These are phyloP conservation scores for Aspergillus puulaauensis DNA, from an alignment of 2,329 filamentous ascomycete genomes.

Conservation along the genomic window DNA sequence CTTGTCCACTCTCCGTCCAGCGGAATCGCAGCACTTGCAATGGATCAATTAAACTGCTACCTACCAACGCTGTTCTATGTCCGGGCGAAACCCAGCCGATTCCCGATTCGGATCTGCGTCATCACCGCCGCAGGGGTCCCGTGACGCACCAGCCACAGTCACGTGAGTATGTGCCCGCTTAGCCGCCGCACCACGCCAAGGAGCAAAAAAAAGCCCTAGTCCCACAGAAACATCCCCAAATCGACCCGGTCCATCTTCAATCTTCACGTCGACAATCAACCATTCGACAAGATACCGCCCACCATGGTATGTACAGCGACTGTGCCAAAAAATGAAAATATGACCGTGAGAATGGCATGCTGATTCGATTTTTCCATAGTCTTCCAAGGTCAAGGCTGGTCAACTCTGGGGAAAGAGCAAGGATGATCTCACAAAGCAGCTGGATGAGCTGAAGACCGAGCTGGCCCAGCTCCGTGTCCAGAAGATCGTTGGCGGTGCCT, in stretches of 20 bases:
- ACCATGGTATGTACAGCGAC: slow-evolving; percentile 42
- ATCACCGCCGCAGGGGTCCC: not conserved
- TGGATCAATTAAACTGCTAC: not conserved
- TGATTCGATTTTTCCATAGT: slow-evolving; percentile 44
- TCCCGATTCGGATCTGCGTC: not conserved
- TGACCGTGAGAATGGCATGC: slow-evolving; percentile 9
- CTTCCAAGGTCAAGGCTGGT: slow-evolving; percentile 85
- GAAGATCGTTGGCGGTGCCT: slow-evolving; percentile 91
- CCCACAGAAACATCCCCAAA: slow-evolving; percentile 43
- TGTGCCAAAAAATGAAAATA: not conserved
- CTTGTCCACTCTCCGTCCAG: slow-evolving; percentile 8
- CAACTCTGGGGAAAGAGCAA: slow-evolving; percentile 99
- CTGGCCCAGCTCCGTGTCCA: slow-evolving; percentile 95
- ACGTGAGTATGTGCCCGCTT: slow-evolving; percentile 35
- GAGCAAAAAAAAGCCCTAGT: slow-evolving; percentile 45
- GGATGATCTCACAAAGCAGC: slow-evolving; percentile 94
- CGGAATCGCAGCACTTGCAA: slow-evolving; percentile 5
- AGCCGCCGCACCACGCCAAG: slow-evolving; percentile 27
- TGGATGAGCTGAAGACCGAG: slow-evolving; percentile 93
- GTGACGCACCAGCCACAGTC: slow-evolving; percentile 18
- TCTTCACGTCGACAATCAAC: slow-evolving; percentile 49
- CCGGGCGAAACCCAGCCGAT: not conserved
- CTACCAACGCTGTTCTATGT: not conserved
- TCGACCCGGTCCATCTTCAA: slow-evolving; percentile 43
- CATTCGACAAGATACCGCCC: slow-evolving; percentile 41